These are phyloP conservation scores for Halenospora varia DNA, from an alignment of 495 filamentous ascomycete genomes.

Conservation along the genomic window DNA sequence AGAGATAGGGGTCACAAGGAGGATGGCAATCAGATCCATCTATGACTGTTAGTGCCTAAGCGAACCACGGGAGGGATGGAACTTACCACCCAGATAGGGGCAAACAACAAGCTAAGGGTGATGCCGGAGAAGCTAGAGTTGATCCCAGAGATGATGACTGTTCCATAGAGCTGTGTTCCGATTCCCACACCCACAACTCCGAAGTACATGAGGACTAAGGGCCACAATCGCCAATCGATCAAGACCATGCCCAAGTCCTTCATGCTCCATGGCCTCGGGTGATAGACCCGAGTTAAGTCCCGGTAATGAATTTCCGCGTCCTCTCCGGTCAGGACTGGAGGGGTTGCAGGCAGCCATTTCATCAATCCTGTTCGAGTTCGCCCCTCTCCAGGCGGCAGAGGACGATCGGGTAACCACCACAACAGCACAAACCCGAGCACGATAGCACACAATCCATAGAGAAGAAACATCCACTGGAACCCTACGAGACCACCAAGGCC, in stretches of 20 bases:
- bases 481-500: slow-evolving; percentile 71
- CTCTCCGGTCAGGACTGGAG: slow-evolving; percentile 68
- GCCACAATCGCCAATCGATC: slow-evolving; percentile 83
- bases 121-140: slow-evolving; percentile 67
- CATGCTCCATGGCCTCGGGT: slow-evolving; percentile 62
- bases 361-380: slow-evolving; percentile 37
- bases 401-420: slow-evolving; percentile 89
- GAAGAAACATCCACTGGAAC: slow-evolving; percentile 93
- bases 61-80: slow-evolving; percentile 39
- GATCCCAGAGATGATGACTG: slow-evolving; percentile 77
- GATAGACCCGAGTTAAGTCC: slow-evolving; percentile 78
- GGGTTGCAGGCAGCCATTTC: slow-evolving; percentile 58
- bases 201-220: slow-evolving; percentile 86
- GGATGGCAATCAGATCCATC: slow-evolving; percentile 84
- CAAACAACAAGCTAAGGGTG: slow-evolving; percentile 75
- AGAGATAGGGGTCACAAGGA: slow-evolving; percentile 78
- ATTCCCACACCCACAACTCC: slow-evolving; percentile 91
- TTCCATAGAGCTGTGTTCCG: slow-evolving; percentile 81
- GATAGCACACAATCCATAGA: slow-evolving; percentile 75
- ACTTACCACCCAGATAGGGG: slow-evolving; percentile 77
- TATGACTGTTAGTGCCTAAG: slow-evolving; percentile 3
- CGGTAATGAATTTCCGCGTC: slow-evolving; percentile 82
- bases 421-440: slow-evolving; percentile 66
- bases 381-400: slow-evolving; percentile 57
- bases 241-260: slow-evolving; percentile 65